Percentiles rank a stretch among this genome's conserved stretches.
Evolutionary conservation across 2,329 filamentous ascomycete genomes (phyloP).

Genomic region (Botryotinia convoluta): DNA sequence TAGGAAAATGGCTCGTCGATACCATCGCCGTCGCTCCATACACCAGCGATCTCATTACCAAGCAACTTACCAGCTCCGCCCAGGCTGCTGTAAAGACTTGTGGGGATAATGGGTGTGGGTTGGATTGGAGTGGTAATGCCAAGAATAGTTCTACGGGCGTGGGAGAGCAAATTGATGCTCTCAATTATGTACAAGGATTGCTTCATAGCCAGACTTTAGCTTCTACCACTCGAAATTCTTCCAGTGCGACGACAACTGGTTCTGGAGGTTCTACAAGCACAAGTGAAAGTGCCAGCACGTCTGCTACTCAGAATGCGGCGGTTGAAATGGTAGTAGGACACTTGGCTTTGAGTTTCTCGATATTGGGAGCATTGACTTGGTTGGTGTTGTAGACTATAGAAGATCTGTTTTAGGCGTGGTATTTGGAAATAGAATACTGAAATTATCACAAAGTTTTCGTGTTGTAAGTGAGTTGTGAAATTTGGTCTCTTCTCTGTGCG

Average conservation of each 20-base stretch:
- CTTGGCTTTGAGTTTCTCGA: neutral
- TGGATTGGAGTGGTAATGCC: conserved; percentile 56
- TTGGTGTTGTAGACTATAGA: neutral
- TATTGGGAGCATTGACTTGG: conserved; percentile 5
- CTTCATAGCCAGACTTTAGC: conserved; percentile 37
- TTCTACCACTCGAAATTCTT: conserved; percentile 47
- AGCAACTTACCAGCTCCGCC: conserved; percentile 57
- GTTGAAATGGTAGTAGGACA: neutral
- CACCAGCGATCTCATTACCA: conserved; percentile 53
- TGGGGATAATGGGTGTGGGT: conserved; percentile 61
- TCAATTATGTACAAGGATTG: conserved; percentile 48
- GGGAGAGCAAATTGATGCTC: conserved; percentile 54
- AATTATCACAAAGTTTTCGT: too few relatives aligned
- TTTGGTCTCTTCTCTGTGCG: too few relatives aligned
- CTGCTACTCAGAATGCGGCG: neutral
- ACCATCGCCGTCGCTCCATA: conserved; percentile 62
- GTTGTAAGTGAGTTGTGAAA: too few relatives aligned
- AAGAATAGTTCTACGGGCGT: conserved; percentile 46
- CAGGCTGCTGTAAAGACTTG: conserved; percentile 60
- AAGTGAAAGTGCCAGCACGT: neutral
- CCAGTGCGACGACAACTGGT: conserved; percentile 31
- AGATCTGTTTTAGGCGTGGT: too few relatives aligned
- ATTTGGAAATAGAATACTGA: too few relatives aligned
- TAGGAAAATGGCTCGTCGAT: conserved; percentile 63
- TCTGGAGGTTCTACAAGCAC: neutral